These are phyloP conservation scores for Zygosaccharomyces pseudobailii DNA, from an alignment of 1,139 yeast genomes.

Conservation along the genomic window DNA sequence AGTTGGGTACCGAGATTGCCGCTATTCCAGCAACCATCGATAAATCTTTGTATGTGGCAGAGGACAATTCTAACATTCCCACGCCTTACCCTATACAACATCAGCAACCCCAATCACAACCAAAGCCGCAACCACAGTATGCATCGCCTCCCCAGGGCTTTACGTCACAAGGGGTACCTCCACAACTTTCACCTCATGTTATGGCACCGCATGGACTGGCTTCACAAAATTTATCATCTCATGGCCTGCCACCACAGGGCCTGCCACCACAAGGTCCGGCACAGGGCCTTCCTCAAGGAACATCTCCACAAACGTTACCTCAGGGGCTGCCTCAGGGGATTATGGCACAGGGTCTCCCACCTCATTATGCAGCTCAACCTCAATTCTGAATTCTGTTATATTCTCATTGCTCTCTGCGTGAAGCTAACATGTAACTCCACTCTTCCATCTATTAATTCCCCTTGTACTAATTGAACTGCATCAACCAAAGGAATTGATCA, in stretches of 20 bases:
- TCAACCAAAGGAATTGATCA: neutral
- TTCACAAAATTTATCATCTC: constrained; percentile 11
- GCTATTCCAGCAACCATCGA: constrained; percentile 94
- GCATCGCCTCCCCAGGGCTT: constrained; percentile 13
- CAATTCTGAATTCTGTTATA: constrained; percentile 3
- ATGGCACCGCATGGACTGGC: constrained; percentile 17
- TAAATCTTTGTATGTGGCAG: constrained; percentile 82
- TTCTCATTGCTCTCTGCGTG: neutral
- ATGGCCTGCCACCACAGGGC: constrained; percentile 9
- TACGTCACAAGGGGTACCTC: constrained; percentile 14
- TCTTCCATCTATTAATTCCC: neutral
- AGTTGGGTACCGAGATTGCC: constrained; percentile 93
- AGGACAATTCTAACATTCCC: constrained; percentile 71
- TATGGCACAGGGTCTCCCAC: constrained; percentile 8
- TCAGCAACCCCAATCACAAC: constrained; percentile 28
- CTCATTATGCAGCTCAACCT: constrained; percentile 13
- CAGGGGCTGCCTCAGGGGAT: constrained; percentile 1
- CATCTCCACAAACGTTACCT: constrained; percentile 11
- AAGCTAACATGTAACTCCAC: neutral
- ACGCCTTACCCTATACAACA: constrained; percentile 73
- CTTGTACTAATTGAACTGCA: neutral
- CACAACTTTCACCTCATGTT: constrained; percentile 23
- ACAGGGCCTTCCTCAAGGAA: constrained; percentile 9
- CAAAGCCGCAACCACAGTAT: constrained; percentile 6
- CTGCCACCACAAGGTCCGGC: constrained; percentile 13